These are phyloP conservation scores for Glycine soja DNA, from an alignment of 306 rosid species.

Conservation along the genomic window DNA sequence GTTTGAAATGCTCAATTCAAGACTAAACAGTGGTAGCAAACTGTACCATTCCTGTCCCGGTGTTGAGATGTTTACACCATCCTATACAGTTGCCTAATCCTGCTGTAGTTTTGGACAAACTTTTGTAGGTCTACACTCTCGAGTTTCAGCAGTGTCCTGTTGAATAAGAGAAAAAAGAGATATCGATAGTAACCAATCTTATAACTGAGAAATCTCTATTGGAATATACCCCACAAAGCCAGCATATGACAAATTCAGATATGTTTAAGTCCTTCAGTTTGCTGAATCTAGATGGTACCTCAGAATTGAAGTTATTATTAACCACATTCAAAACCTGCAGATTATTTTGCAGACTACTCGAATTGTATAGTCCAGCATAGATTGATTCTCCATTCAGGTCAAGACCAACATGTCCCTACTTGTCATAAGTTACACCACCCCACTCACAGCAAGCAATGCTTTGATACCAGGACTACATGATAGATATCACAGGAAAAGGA, in stretches of 20 bases:
- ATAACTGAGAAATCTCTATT: not conserved
- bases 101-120: not conserved
- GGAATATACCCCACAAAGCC: not conserved
- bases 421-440: constrained; percentile 38
- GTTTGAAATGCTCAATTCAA: no score
- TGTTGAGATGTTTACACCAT: no score
- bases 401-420: constrained; percentile 36
- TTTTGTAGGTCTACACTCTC: not conserved
- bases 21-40: no score
- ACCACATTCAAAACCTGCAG: not conserved
- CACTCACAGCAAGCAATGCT: no score
- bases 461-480: not conserved
- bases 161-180: not conserved
- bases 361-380: not conserved
- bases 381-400: constrained; percentile 28
- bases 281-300: constrained; percentile 37
- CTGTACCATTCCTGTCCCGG: no score
- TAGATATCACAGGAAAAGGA: constrained; percentile 29
- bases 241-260: not conserved
- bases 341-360: constrained; percentile 16
- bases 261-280: not conserved
- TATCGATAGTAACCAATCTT: not conserved
- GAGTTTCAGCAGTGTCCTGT: no score
- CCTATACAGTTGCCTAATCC: no score
- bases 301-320: not conserved